Percentiles rank a stretch among this genome's conserved stretches.
These are phyloP conservation scores for Bifiguratus adelaidae DNA, from an alignment of 192 early-diverging fungal species.

Conservation along the genomic window DNA sequence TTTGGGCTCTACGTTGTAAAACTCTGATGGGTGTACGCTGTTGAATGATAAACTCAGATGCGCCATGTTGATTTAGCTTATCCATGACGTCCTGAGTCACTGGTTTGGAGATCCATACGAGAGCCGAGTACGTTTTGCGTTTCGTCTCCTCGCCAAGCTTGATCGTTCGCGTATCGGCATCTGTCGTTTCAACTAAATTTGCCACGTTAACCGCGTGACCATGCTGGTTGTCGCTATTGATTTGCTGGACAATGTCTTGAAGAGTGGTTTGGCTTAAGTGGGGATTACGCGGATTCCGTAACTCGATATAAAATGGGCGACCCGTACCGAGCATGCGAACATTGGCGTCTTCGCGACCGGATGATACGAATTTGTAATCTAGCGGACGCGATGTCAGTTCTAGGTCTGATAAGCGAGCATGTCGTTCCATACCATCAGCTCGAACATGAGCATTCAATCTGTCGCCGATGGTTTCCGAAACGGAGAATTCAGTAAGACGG, in stretches of 20 bases:
- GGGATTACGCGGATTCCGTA: conserved; percentile 64
- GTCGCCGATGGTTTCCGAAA: conserved; percentile 67
- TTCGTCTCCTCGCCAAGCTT: conserved; percentile 71
- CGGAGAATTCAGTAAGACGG: conserved; percentile 58
- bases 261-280: conserved; percentile 15
- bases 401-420: neutral
- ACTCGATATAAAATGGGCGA: conserved; percentile 84
- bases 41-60: conserved; percentile 34
- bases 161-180: conserved; percentile 46
- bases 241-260: no score
- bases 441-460: conserved; percentile 41
- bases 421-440: conserved; percentile 32
- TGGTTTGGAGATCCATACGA: conserved; percentile 53
- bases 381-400: conserved; percentile 4
- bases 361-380: conserved; percentile 67
- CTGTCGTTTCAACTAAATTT: no score
- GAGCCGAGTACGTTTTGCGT: conserved; percentile 55
- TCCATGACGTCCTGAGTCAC: conserved; percentile 38
- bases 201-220: no score
- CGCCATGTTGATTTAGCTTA: conserved; percentile 36
- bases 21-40: conserved; percentile 69
- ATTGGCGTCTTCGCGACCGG: conserved; percentile 90
- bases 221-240: no score
- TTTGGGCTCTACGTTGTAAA: conserved; percentile 49
- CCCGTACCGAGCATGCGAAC: conserved; percentile 91